These are phyloP conservation scores for Crithidia fasciculata DNA, from an alignment of 208 protist species.

Conservation along the genomic window DNA sequence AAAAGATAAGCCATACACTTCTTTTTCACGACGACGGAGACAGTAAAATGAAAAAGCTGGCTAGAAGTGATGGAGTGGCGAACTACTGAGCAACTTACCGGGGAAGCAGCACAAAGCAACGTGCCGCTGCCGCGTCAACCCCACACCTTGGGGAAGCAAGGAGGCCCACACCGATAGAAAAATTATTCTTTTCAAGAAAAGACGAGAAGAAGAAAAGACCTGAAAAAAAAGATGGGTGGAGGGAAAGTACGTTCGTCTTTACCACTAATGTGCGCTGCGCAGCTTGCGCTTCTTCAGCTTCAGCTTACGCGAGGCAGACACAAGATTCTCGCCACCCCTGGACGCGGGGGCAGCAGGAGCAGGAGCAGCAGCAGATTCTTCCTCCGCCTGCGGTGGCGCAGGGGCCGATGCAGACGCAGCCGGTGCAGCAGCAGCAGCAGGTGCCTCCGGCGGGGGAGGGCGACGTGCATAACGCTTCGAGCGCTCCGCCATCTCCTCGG, in stretches of 20 bases:
- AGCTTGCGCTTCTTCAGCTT: slow-evolving; percentile 27
- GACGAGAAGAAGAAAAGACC: neutral
- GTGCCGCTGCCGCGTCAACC: no score
- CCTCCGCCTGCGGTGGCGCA: neutral
- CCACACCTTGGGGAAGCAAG: no score
- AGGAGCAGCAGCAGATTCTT: neutral
- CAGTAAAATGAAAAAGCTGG: no score
- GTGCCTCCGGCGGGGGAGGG: neutral
- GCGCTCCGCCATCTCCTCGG: slow-evolving; percentile 9
- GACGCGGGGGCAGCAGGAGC: neutral
- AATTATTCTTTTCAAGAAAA: no score
- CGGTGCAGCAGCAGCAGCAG: neutral
- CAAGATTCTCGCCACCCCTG: neutral
- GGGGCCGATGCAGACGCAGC: neutral
- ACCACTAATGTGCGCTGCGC: slow-evolving; percentile 2
- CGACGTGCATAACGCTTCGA: neutral
- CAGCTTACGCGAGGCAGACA: slow-evolving; percentile 24
- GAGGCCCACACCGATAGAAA: no score
- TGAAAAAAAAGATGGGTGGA: neutral
- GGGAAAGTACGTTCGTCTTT: neutral
- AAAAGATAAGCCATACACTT: no score
- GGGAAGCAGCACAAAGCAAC: no score
- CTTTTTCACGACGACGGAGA: no score
- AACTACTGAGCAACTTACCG: no score
- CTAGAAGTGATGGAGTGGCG: no score